A percentile compares a stretch with the other conserved stretches of the same genome.
Conservation (phyloP, 2,329 filamentous ascomycete genomes). For the Setomelanomma holmii region DNA sequence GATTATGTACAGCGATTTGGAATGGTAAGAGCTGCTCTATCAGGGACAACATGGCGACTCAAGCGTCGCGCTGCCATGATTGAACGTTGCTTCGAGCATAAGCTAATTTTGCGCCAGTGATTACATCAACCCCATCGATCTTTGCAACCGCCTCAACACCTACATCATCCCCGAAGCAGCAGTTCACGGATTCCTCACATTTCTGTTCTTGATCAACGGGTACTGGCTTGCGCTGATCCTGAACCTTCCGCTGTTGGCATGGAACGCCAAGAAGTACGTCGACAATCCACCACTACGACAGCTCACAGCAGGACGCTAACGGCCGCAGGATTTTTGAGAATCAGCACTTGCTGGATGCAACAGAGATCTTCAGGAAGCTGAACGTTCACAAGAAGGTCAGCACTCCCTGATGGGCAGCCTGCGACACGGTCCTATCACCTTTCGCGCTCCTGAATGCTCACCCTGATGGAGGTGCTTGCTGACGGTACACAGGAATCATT, state of each 20-base stretch:
- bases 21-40: constrained; percentile 79
- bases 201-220: constrained; percentile 96
- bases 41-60: neutral
- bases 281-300: neutral
- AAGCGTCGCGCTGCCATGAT: neutral
- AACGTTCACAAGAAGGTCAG: constrained; percentile 97
- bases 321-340: constrained; percentile 86
- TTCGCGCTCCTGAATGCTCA: too few relatives aligned
- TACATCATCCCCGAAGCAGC: constrained; percentile 99
- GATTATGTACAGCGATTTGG: constrained; percentile 99
- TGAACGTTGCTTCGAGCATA: constrained; percentile 17
- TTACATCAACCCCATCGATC: constrained; percentile 99
- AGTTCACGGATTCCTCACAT: constrained; percentile 93
- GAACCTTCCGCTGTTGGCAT: constrained; percentile 89
- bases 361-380: constrained; percentile 98
- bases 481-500: constrained; percentile 80
- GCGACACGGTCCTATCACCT: too few relatives aligned
- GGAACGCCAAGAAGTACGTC: constrained; percentile 97
- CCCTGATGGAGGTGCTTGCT: too few relatives aligned
- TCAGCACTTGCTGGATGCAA: constrained; percentile 94
- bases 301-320: constrained; percentile 42
- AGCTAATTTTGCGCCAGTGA: constrained; percentile 68
- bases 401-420: neutral
- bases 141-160: constrained; percentile 99
- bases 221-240: constrained; percentile 95